These are phyloP conservation scores for Globisporangium orthogonon DNA, from an alignment of 352 stramenopile species.

Conservation along the genomic window DNA sequence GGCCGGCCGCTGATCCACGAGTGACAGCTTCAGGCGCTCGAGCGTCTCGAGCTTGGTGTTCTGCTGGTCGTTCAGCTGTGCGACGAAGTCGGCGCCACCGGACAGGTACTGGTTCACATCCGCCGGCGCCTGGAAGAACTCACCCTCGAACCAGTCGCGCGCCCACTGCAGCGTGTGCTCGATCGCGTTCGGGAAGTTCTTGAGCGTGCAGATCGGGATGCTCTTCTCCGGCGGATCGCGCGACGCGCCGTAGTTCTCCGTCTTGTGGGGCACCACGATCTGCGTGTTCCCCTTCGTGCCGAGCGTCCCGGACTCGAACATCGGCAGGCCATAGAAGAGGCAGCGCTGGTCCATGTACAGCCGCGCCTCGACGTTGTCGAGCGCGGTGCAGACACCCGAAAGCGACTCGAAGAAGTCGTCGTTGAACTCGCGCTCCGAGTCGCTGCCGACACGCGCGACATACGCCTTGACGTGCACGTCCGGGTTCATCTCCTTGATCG, in stretches of 20 bases:
- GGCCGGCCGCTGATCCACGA: constrained; percentile 89
- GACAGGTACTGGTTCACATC: constrained; percentile 94
- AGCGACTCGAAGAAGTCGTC: constrained; percentile 97
- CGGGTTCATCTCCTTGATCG: constrained; percentile 95
- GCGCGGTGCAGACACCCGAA: constrained; percentile 94
- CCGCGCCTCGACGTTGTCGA: constrained; percentile 98
- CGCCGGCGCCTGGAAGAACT: constrained; percentile 96
- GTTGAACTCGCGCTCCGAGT: constrained; percentile 98
- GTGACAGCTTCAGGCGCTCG: constrained; percentile 87
- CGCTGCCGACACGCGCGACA: constrained; percentile 80
- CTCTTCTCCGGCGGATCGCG: constrained; percentile 98
- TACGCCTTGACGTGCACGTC: constrained; percentile 89
- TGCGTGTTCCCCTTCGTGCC: constrained; percentile 99
- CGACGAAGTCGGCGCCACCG: constrained; percentile 74
- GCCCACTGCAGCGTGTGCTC: constrained; percentile 99
- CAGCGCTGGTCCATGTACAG: constrained; percentile 97
- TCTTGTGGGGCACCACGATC: constrained; percentile 86
- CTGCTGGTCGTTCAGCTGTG: constrained; percentile 93
- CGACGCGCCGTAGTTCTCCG: constrained; percentile 97
- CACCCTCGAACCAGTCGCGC: constrained; percentile 98
- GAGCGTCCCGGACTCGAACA: constrained; percentile 99
- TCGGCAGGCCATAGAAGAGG: constrained; percentile 94
- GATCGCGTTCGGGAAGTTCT: constrained; percentile 99
- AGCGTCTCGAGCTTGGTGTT: constrained; percentile 97
- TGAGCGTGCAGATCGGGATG: constrained; percentile 99